Evolutionary conservation across 441 rosid genomes (phyloP).

Genomic region (Eruca vesicaria): DNA sequence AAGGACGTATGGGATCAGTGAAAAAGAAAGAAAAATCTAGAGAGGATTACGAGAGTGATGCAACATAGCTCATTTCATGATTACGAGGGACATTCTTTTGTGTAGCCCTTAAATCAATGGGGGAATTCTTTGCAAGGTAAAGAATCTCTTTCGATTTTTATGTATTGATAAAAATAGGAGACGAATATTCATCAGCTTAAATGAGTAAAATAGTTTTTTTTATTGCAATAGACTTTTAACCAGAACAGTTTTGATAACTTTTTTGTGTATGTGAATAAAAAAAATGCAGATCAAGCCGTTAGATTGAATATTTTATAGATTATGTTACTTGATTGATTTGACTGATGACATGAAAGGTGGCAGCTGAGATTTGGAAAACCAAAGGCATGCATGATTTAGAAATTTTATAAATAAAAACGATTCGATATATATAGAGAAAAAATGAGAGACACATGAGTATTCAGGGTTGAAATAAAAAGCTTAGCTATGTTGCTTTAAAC

Average conservation of each 20-base stretch:
- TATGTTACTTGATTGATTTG: slow-evolving; percentile 12
- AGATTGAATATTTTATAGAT: neutral
- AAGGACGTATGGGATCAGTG: slow-evolving; percentile 14
- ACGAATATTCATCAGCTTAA: neutral
- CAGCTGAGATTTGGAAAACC: neutral
- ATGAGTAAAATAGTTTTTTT: neutral
- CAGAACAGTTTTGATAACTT: too few species aligned
- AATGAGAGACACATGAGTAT: neutral
- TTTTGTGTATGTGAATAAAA: too few species aligned
- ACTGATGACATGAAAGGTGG: slow-evolving; percentile 24
- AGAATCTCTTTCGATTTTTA: neutral
- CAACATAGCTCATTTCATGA: slow-evolving; percentile 29
- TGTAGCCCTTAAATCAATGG: slow-evolving; percentile 15
- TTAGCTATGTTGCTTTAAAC: neutral
- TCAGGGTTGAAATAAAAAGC: neutral
- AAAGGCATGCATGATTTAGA: neutral
- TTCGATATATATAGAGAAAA: neutral
- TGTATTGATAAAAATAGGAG: neutral
- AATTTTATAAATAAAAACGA: neutral
- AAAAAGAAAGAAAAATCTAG: slow-evolving; percentile 1
- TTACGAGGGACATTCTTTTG: slow-evolving; percentile 32
- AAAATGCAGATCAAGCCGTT: too few species aligned
- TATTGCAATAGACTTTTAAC: too few species aligned
- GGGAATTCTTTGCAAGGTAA: slow-evolving; percentile 22
- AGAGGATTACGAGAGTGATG: slow-evolving; percentile 23